These are phyloP conservation scores for Meira miltonrushii DNA, from an alignment of 1,284 basidiomycete species.

Conservation along the genomic window DNA sequence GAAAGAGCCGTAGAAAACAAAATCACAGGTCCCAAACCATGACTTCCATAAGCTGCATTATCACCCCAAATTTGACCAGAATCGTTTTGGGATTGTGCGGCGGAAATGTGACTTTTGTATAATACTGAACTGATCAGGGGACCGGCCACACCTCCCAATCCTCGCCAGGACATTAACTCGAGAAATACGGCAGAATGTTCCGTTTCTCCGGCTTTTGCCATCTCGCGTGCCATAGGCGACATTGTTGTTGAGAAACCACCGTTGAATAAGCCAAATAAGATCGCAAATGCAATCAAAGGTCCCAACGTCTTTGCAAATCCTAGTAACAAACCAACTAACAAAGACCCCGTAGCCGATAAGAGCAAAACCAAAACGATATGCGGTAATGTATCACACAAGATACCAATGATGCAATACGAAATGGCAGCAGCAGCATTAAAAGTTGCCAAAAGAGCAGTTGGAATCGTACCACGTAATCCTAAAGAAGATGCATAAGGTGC, in stretches of 20 bases:
- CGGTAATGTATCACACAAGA: constrained; percentile 23
- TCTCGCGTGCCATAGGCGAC: constrained; percentile 14
- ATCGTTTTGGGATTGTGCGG: neutral
- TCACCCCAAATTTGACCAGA: neutral
- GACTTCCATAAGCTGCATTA: neutral
- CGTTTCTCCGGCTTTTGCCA: neutral
- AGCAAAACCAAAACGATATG: constrained; percentile 26
- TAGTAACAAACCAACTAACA: constrained; percentile 10
- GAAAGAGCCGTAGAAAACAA: neutral
- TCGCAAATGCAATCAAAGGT: neutral
- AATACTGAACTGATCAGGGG: constrained; percentile 28
- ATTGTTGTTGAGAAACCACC: constrained; percentile 3
- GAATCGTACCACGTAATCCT: constrained; percentile 21
- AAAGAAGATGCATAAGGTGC: constrained; percentile 25
- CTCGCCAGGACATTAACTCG: constrained; percentile 18
- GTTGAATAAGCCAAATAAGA: constrained; percentile 18
- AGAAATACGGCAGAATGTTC: constrained; percentile 18
- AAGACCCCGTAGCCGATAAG: constrained; percentile 19
- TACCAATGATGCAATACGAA: constrained; percentile 24
- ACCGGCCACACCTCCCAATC: constrained; percentile 24
- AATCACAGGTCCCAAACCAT: neutral
- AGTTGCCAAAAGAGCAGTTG: constrained; percentile 28
- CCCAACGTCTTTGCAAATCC: neutral
- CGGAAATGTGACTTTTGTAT: constrained; percentile 10
- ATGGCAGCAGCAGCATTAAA: constrained; percentile 32